phyloP scores from a whole-genome alignment of 257 asterid species.

The Plantago elongata region DNA sequence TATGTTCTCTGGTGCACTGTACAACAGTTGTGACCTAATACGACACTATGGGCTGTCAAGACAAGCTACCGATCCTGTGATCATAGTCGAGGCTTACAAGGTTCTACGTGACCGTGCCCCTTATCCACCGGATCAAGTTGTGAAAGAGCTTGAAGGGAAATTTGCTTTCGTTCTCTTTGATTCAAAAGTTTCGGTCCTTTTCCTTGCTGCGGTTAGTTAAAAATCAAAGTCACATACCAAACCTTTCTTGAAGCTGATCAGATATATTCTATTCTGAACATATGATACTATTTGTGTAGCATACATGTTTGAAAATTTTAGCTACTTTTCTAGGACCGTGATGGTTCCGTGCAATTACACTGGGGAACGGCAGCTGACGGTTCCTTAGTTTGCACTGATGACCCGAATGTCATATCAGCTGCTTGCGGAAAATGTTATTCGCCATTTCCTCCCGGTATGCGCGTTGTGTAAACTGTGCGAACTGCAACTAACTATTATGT shows the following conservation, averaged over 20 bases:
- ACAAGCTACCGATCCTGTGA: constrained; percentile 54
- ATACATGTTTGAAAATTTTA: neutral
- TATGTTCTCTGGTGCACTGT: constrained; percentile 50
- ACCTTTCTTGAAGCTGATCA: neutral
- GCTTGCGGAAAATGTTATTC: constrained; percentile 52
- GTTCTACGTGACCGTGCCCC: constrained; percentile 64
- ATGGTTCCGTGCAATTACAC: constrained; percentile 49
- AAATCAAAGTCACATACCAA: neutral
- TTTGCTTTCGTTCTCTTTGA: constrained; percentile 62
- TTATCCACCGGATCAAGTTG: constrained; percentile 65
- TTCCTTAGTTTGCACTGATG: constrained; percentile 61
- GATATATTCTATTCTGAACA: neutral
- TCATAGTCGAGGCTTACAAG: constrained; percentile 52
- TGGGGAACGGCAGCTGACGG: constrained; percentile 73
- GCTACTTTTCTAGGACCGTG: constrained; percentile 42
- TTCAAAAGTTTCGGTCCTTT: constrained; percentile 41
- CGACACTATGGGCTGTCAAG: constrained; percentile 53
- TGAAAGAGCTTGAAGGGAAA: constrained; percentile 56
- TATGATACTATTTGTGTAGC: neutral
- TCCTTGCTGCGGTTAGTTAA: constrained; percentile 60
- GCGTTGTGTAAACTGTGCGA: neutral
- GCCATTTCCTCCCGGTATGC: constrained; percentile 67
- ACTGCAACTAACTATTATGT: neutral
- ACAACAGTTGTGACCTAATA: constrained; percentile 46
- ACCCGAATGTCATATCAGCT: constrained; percentile 42